A percentile compares a stretch with the other conserved stretches of the same genome.
Evolutionary conservation across 2,329 filamentous ascomycete genomes (phyloP).

Genomic region (Tolypocladium ophioglossoides): DNA sequence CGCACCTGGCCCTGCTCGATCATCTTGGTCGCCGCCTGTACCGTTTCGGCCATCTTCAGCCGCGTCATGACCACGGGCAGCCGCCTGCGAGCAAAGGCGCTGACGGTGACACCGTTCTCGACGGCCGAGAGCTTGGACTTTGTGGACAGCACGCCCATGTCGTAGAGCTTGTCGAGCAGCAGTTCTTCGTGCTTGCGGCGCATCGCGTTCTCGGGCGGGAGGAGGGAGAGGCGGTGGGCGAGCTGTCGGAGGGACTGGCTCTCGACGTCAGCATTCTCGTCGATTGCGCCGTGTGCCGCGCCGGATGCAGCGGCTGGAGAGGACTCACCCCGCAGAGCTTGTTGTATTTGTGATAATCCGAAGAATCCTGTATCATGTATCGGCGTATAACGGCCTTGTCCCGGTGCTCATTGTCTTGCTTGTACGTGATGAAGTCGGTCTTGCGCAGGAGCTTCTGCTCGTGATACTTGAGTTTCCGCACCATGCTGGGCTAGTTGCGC

Average conservation of each 20-base stretch:
- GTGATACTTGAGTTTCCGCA: conserved; percentile 91
- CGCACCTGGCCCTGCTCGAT: conserved; percentile 92
- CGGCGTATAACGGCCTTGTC: conserved; percentile 69
- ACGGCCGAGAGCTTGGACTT: conserved; percentile 73
- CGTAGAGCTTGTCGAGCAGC: conserved; percentile 82
- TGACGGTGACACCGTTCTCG: conserved; percentile 81
- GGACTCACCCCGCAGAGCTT: conserved; percentile 54
- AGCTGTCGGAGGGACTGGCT: conserved; percentile 73
- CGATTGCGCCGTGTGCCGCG: too few species aligned
- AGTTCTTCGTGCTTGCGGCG: conserved; percentile 78
- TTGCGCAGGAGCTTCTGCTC: conserved; percentile 90
- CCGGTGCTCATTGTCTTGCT: conserved; percentile 77
- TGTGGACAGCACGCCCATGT: conserved; percentile 76
- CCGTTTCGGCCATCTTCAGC: conserved; percentile 82
- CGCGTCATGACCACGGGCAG: conserved; percentile 87
- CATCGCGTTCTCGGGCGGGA: conserved; percentile 68
- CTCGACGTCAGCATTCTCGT: not conserved
- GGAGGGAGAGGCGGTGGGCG: conserved; percentile 74
- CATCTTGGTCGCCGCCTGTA: conserved; percentile 74
- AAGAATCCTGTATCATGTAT: conserved; percentile 84
- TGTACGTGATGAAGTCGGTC: conserved; percentile 92
- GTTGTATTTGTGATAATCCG: conserved; percentile 67
- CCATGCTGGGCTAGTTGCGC: conserved; percentile 49
- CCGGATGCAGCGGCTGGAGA: not conserved
- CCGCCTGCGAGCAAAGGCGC: conserved; percentile 72